Evolutionary conservation across 2,329 filamentous ascomycete species (phyloP), one percentile per base, ranked within the genome.

Genomic region (Cladosporium halotolerans): DNA sequence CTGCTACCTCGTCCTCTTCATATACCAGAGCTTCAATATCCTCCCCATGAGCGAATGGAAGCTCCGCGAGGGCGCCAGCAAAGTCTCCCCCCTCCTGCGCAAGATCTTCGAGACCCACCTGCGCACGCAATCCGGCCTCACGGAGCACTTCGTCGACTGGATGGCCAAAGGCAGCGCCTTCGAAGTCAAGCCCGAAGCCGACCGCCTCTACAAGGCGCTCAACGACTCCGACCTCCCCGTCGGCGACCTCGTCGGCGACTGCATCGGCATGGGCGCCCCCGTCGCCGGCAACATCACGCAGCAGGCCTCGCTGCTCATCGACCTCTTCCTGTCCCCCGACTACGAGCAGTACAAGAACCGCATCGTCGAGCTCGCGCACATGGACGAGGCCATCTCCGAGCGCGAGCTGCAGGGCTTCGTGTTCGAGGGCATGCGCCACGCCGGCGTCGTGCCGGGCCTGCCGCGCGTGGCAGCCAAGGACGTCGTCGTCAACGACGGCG

Each of bases 21-120:
- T 75, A 61, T 80, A 78, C 63, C 76, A 79, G 55, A 73, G 68
- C 67, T 78, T 79, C 72, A 79, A 80, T 62, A 72, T 79, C 58
- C 65, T 77, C 39, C 76, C 76, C 1, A 61, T 51, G 14, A 73
- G 74, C 34, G 76, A 77, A 56, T 79, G 74, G 74, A 73, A 71
- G 52, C 63, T 79, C 8, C 68, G 76, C 14, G 75, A 75, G 48
- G 71, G 68, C 18, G 70, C 74, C 3, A 66, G 67, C 53, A 70
- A 73, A 58, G 69, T 69, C 1, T 69, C 70, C 2, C 63, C 68
- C 3, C 57, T 68, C 11, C 66, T 77, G 2, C 61, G 72, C 4
- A 56, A 62, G 5, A 72, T 77, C 49, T 70, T 75, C 54, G 69
- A 72, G 52, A 64, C 70, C 1, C 74, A 77, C 58, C 68, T 78